Base-by-base conservation (phyloP, 352 stramenopile genomes). In the Aphanomyces euteiches region DNA sequence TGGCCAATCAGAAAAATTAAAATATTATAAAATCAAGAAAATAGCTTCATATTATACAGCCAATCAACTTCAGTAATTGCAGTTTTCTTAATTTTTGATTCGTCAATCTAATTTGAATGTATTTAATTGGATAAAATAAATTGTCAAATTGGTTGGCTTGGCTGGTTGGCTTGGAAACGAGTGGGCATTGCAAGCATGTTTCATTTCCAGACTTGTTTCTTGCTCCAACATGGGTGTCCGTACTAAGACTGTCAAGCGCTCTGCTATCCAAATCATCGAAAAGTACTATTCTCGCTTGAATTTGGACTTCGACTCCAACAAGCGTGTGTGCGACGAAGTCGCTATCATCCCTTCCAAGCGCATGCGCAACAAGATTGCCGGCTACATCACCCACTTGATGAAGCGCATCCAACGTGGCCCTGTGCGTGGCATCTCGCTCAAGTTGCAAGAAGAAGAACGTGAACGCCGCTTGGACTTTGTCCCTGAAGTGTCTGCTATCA, bases 351-450 rank as follows among this genome's bases (percentile, higher is more conserved):
- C 97, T 65, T 99, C 96, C 71, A 99, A 99, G 95, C 95, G 97
- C 74, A 99, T 99, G 97, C 93, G 98, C 76, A 99, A 99, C 92
- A 99, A 99, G 92, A 99, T 99, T 78, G 97, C 97, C 40, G 97
- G 97, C 72, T 99, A 99, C 89, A 98, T 98, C 77, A 99, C 97
- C 75, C 97, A 99, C 82, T 88, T 99, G 58, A 99, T 99, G 97
- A 99, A 99, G 92, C 95, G 98, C 82, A 99, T 99, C 88, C 91
- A 98, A 80, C 96, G 98, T 79, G 98, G 97, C 78, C 97, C 98
- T 72, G 97, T 99, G 73, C 93, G 97, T 77, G 97, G 97, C 86
- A 99, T 99, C 82, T 99, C 96, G 70, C 90, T 99, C 72, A 99
- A 99, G 90, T 85, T 99, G 48, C 98, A 99, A 88, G 98, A 99